Conservation (phyloP, 1,284 basidiomycete species). For the Cutaneotrichosporon dermatis region DNA sequence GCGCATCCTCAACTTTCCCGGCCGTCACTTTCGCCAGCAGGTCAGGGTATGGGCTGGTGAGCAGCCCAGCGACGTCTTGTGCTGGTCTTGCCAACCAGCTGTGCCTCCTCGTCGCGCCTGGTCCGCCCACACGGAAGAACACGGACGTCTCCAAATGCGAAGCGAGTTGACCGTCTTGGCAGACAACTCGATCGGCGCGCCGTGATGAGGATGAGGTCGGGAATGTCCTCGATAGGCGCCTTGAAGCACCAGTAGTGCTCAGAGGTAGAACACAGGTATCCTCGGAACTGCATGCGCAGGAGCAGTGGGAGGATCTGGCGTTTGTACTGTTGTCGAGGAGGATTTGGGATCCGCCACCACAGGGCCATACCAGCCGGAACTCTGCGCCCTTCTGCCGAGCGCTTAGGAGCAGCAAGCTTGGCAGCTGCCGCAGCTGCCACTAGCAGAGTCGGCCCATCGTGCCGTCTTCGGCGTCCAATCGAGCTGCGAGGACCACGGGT, state of each 20-base stretch:
- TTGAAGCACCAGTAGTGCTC: slow-evolving; percentile 48
- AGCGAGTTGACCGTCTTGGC: slow-evolving; percentile 23
- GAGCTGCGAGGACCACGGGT: slow-evolving; percentile 84
- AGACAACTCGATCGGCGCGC: slow-evolving; percentile 29
- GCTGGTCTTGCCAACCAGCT: slow-evolving; percentile 11
- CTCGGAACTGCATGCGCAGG: slow-evolving; percentile 41
- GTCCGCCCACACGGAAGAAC: slow-evolving; percentile 32
- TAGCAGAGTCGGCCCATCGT: slow-evolving; percentile 49
- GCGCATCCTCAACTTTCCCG: slow-evolving; percentile 4
- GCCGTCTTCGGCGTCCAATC: slow-evolving; percentile 92
- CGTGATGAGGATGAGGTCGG: slow-evolving; percentile 30
- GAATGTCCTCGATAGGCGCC: slow-evolving; percentile 29
- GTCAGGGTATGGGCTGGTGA: slow-evolving; percentile 28
- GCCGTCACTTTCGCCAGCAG: slow-evolving; percentile 14
- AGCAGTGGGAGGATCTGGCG: slow-evolving; percentile 42
- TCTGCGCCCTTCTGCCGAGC: neutral
- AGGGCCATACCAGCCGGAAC: slow-evolving; percentile 27
- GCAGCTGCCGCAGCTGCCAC: neutral
- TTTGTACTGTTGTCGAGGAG: slow-evolving; percentile 21
- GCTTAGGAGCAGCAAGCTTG: no score
- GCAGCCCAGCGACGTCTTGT: slow-evolving; percentile 22
- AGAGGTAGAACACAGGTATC: slow-evolving; percentile 41
- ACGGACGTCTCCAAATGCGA: slow-evolving; percentile 21
- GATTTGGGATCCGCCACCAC: slow-evolving; percentile 12
- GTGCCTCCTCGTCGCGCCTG: neutral